These are phyloP conservation scores for Ulvella scutata DNA, from an alignment of 139 green algal genomes.

Conservation along the genomic window DNA sequence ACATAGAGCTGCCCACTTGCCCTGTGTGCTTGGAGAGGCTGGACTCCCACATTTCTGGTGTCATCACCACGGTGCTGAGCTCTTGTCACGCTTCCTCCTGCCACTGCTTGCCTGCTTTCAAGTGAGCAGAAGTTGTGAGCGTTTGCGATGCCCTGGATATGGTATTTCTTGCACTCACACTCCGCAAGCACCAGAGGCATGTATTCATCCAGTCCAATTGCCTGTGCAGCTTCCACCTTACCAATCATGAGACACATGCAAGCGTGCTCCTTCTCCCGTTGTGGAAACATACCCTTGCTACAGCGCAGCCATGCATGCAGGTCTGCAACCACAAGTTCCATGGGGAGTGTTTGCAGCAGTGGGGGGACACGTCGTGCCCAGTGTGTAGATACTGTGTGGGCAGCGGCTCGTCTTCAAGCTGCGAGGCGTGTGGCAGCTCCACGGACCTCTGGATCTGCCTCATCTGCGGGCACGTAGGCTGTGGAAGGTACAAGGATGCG, in stretches of 20 bases:
- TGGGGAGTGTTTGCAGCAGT: constrained; percentile 78
- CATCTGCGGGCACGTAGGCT: constrained; percentile 93
- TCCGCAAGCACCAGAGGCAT: too few species aligned
- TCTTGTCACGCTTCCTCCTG: background rate
- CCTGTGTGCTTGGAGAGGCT: constrained; percentile 93
- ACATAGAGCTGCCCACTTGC: constrained; percentile 82
- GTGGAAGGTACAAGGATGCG: constrained; percentile 64
- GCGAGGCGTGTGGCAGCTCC: constrained; percentile 44
- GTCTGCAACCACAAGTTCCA: constrained; percentile 95
- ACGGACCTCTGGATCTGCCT: constrained; percentile 96
- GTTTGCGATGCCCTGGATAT: too few species aligned
- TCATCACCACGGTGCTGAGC: constrained; percentile 73
- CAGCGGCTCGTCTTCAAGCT: constrained; percentile 29
- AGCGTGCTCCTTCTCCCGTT: background rate
- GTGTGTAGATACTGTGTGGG: constrained; percentile 72
- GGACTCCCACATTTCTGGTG: constrained; percentile 81
- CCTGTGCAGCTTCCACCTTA: too few species aligned
- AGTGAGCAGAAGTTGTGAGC: too few species aligned
- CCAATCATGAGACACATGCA: background rate
- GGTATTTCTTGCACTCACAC: too few species aligned
- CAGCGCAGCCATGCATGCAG: constrained; percentile 10
- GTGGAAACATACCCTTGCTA: too few species aligned
- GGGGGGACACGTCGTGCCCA: constrained; percentile 78
- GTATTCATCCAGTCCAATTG: too few species aligned
- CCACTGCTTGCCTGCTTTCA: background rate